Evolutionary conservation across 2,329 filamentous ascomycete genomes (phyloP).

Genomic region (Aspergillus sp.): DNA sequence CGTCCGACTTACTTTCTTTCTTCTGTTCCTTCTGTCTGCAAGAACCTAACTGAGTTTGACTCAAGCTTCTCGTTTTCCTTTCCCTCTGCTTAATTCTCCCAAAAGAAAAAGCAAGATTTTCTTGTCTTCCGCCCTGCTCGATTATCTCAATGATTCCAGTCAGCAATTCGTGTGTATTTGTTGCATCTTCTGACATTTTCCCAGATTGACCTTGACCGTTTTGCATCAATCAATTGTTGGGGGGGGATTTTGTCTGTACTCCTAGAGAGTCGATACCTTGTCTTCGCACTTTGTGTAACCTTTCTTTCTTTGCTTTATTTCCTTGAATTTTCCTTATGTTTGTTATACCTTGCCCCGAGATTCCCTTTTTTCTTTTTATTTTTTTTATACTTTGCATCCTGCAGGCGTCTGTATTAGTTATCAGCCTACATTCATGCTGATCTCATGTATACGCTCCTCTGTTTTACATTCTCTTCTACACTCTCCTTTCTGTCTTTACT

Average conservation of each 20-base stretch:
- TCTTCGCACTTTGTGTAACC: constrained; percentile 1
- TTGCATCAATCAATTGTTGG: constrained; percentile 1
- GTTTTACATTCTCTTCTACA: constrained; percentile 14
- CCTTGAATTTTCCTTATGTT: constrained; percentile 18
- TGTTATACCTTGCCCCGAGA: neutral
- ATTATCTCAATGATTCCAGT: neutral
- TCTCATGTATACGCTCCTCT: constrained; percentile 22
- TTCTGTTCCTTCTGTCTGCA: constrained; percentile 1
- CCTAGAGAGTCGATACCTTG: constrained; percentile 20
- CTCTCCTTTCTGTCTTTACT: constrained; percentile 5
- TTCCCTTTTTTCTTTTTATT: constrained; percentile 5
- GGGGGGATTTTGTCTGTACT: constrained; percentile 12
- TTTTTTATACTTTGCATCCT: constrained; percentile 24
- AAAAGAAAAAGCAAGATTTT: constrained; percentile 4
- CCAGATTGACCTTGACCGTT: constrained; percentile 3
- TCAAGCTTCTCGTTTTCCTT: constrained; percentile 11
- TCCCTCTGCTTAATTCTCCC: constrained; percentile 3
- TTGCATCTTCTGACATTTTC: constrained; percentile 2
- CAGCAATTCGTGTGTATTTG: neutral
- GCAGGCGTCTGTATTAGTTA: constrained; percentile 32
- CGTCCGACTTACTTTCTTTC: constrained; percentile 21
- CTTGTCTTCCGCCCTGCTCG: neutral
- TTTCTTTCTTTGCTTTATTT: constrained; percentile 7
- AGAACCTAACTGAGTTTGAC: constrained; percentile 2
- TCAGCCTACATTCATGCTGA: constrained; percentile 25